Conservation (phyloP, 345 rosid genomes). For the Ricinus communis region DNA sequence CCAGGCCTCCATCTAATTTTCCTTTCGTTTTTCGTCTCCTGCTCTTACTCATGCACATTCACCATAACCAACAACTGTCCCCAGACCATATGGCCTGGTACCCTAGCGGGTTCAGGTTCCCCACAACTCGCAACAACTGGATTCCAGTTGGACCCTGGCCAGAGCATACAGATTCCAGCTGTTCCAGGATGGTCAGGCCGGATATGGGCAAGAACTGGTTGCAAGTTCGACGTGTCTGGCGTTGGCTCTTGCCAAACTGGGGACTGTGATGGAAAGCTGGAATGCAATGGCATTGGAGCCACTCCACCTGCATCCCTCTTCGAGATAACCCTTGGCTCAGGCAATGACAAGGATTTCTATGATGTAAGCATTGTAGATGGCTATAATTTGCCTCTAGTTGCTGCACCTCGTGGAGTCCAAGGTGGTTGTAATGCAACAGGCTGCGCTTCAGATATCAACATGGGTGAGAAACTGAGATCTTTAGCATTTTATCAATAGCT, state of each 20-base stretch:
- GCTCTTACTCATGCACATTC: constrained; percentile 48
- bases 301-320: constrained; percentile 83
- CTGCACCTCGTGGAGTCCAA: constrained; percentile 59
- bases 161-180: constrained; percentile 49
- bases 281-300: constrained; percentile 73
- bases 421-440: constrained; percentile 83
- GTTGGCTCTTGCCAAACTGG: constrained; percentile 73
- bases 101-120: constrained; percentile 76
- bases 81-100: constrained; percentile 80
- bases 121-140: constrained; percentile 70
- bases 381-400: constrained; percentile 77
- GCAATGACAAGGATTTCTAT: constrained; percentile 58
- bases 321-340: constrained; percentile 68
- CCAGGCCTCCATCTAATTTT: constrained; percentile 28
- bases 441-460: constrained; percentile 63
- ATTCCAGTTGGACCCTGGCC: constrained; percentile 66
- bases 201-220: constrained; percentile 84
- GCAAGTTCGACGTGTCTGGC: constrained; percentile 71
- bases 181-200: constrained; percentile 87
- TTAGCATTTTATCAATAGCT: not conserved
- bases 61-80: constrained; percentile 69
- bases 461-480: constrained; percentile 36
- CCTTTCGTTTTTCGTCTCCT: constrained; percentile 33
- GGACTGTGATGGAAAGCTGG: constrained; percentile 77
- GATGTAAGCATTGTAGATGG: constrained; percentile 88